These are phyloP conservation scores for Eucalyptus tenuipes DNA, from an alignment of 345 rosid genomes.

Conservation along the genomic window DNA sequence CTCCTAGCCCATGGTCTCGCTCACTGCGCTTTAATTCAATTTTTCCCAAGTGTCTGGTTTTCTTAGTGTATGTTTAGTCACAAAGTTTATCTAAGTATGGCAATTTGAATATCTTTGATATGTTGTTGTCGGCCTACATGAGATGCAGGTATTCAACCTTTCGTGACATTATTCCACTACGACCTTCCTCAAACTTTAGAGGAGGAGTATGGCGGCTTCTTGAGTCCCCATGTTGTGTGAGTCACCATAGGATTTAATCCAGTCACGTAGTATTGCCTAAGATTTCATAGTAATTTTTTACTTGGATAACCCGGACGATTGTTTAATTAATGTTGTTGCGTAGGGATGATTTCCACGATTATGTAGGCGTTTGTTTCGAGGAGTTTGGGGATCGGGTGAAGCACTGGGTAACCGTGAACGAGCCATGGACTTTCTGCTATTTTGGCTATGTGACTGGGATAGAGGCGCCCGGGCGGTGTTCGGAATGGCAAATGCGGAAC, in stretches of 20 bases:
- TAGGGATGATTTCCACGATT: conserved; percentile 26
- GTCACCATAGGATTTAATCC: not conserved
- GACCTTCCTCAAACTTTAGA: conserved; percentile 25
- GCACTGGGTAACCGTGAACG: conserved; percentile 47
- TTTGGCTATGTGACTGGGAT: conserved; percentile 9
- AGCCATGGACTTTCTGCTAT: conserved; percentile 13
- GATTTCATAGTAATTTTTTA: not conserved
- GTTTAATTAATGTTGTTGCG: too few species aligned
- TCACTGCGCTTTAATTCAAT: not conserved
- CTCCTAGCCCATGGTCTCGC: conserved; percentile 18
- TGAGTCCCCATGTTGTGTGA: conserved; percentile 15
- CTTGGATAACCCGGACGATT: too few species aligned
- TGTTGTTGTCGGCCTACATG: not conserved
- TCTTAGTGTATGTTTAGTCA: not conserved
- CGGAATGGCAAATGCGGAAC: conserved; percentile 5
- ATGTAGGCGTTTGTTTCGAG: conserved; percentile 23
- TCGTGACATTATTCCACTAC: conserved; percentile 19
- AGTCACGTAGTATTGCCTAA: too few species aligned
- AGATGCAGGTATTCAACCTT: conserved; percentile 13
- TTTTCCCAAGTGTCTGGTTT: not conserved
- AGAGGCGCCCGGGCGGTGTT: conserved; percentile 35
- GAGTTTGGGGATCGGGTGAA: conserved; percentile 47
- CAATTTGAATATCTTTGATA: not conserved
- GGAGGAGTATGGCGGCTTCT: conserved; percentile 12
- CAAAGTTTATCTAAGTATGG: not conserved